phyloP scores from a whole-genome alignment of 441 rosid genomes.

The Pelargonium cotyledonis region DNA sequence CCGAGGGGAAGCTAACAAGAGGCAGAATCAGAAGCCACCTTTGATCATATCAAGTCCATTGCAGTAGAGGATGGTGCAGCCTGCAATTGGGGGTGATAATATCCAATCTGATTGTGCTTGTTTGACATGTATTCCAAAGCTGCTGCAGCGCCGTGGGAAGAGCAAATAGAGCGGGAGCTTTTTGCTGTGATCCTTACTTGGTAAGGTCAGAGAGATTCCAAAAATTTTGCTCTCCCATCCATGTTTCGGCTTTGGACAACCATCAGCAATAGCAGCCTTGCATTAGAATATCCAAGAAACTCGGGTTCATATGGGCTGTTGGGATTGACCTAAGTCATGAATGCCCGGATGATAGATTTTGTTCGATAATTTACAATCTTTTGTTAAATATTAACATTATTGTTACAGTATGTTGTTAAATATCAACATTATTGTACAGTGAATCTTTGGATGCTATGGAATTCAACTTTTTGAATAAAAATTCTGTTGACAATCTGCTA shows the following conservation, averaged over 20 bases:
- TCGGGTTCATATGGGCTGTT: neutral
- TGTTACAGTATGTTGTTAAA: neutral
- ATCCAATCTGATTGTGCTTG: neutral
- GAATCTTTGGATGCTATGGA: neutral
- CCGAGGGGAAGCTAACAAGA: constrained; percentile 10
- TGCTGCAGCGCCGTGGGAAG: neutral
- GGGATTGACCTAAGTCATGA: constrained; percentile 3
- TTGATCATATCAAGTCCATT: too few relatives aligned
- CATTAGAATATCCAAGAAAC: neutral
- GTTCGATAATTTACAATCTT: neutral
- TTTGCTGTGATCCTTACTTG: neutral
- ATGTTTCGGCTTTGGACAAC: neutral
- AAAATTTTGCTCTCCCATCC: too few relatives aligned
- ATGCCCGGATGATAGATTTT: constrained; percentile 6
- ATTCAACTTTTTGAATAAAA: neutral
- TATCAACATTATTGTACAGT: neutral
- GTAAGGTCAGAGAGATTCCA: neutral
- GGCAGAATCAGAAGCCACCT: neutral
- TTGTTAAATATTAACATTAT: neutral
- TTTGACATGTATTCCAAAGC: neutral
- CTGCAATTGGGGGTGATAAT: neutral
- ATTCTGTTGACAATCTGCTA: neutral
- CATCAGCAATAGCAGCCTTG: neutral
- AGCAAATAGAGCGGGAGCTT: neutral
- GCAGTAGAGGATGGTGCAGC: too few relatives aligned